Percentiles rank a stretch among this genome's conserved stretches.
These are phyloP conservation scores for Climacium dendroides DNA, from an alignment of 225 moss, liverwort and hornwort genomes.

Conservation along the genomic window DNA sequence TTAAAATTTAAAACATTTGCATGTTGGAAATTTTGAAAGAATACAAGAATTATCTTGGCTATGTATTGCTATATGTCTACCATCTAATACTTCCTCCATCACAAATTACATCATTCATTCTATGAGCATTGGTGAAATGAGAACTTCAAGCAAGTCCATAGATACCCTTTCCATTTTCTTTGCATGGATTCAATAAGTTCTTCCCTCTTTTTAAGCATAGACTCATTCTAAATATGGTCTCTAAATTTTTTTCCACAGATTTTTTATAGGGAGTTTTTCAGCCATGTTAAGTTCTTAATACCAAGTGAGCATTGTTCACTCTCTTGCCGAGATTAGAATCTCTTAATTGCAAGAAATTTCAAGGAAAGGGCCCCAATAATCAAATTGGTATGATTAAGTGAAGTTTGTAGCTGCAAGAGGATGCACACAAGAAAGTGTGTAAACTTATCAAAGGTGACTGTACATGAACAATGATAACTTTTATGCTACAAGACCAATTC, in stretches of 20 bases:
- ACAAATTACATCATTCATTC: neutral
- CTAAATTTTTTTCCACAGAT: neutral
- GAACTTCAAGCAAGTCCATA: neutral
- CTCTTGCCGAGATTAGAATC: neutral
- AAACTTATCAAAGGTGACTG: neutral
- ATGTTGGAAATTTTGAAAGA: neutral
- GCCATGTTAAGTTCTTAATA: neutral
- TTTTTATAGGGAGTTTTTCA: neutral
- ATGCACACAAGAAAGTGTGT: neutral
- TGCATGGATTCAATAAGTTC: neutral
- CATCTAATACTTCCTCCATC: neutral
- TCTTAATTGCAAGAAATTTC: neutral
- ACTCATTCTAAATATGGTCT: neutral
- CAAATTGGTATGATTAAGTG: too few species aligned
- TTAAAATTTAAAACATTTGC: neutral
- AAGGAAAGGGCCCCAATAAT: neutral
- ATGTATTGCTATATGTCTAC: neutral
- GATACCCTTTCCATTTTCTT: neutral
- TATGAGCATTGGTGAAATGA: neutral
- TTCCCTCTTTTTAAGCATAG: neutral
- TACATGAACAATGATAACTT: neutral
- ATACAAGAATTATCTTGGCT: too few species aligned
- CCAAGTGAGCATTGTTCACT: neutral
- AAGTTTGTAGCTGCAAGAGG: neutral
- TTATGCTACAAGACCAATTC: neutral